phyloP scores from a whole-genome alignment of 2,329 filamentous ascomycete species.

The Decorospora gaudefroyi region DNA sequence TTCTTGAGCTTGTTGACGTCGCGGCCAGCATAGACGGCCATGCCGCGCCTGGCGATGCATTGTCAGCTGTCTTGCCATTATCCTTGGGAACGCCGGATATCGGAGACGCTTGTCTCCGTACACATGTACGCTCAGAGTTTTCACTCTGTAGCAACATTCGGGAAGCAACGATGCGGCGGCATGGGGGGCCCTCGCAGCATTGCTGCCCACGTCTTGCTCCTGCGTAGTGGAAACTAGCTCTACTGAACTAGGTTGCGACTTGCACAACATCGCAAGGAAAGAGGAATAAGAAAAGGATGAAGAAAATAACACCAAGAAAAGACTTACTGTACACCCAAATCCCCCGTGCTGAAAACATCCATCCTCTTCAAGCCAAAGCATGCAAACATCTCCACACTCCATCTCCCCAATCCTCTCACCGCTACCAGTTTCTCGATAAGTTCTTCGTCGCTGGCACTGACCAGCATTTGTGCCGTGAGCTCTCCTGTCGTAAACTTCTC shows the following conservation, averaged over 20 bases:
- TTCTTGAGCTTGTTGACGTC: conserved; percentile 83
- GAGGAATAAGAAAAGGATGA: background rate
- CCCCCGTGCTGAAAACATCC: conserved; percentile 91
- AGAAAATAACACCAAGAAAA: background rate
- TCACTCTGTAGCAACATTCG: too few species aligned
- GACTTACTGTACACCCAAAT: conserved; percentile 82
- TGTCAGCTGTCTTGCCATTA: background rate
- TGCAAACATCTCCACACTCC: conserved; percentile 92
- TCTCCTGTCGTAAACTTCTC: conserved; percentile 78
- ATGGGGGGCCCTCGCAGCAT: too few species aligned
- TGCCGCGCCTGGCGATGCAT: conserved; percentile 64
- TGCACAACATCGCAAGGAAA: background rate
- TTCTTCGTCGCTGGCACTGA: conserved; percentile 81
- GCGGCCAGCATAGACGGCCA: conserved; percentile 82
- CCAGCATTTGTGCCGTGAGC: conserved; percentile 74
- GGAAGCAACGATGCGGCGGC: too few species aligned
- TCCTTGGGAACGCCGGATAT: too few species aligned
- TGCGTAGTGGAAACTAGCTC: too few species aligned
- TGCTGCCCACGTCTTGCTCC: too few species aligned
- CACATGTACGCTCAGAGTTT: too few species aligned
- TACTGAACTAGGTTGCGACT: too few species aligned
- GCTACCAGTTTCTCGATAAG: conserved; percentile 80
- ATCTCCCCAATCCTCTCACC: conserved; percentile 82
- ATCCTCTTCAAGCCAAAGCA: conserved; percentile 92
- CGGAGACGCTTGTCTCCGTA: background rate